A percentile compares a stretch with the other conserved stretches of the same genome.
These are phyloP conservation scores for Coemansia sp. DNA, from an alignment of 192 early-diverging fungal genomes.

Conservation along the genomic window DNA sequence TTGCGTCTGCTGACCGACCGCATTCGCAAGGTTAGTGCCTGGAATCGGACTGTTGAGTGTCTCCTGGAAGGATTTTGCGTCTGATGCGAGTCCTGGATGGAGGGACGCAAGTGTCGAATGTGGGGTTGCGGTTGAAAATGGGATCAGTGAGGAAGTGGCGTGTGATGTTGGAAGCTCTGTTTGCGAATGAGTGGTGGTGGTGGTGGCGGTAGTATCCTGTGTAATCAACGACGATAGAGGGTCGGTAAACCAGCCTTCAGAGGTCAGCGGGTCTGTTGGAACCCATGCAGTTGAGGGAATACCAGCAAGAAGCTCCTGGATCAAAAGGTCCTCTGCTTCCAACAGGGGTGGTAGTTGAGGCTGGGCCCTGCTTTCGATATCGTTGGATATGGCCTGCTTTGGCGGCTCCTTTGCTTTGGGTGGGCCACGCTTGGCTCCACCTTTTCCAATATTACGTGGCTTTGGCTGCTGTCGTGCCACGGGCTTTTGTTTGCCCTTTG, in stretches of 20 bases:
- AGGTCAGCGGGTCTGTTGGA: conserved; percentile 50
- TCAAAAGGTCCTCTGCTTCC: conserved; percentile 37
- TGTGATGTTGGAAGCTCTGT: neutral
- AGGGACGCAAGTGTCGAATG: neutral
- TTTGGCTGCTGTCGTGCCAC: conserved; percentile 4
- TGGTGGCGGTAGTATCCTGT: no score
- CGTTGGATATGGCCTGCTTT: neutral
- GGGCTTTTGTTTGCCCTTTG: conserved; percentile 6
- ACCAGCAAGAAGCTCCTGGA: conserved; percentile 51
- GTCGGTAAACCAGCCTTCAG: conserved; percentile 50
- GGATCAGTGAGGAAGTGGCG: neutral
- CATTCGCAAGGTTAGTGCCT: neutral
- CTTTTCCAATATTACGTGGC: conserved; percentile 2
- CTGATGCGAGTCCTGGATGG: neutral
- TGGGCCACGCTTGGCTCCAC: conserved; percentile 3
- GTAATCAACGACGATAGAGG: conserved; percentile 37
- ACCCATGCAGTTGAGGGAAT: conserved; percentile 48
- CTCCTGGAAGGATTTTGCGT: neutral
- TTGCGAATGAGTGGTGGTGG: conserved; percentile 5
- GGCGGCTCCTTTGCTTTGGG: neutral
- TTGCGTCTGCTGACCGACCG: neutral
- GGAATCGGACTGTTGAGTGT: neutral
- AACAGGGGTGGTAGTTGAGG: conserved; percentile 16
- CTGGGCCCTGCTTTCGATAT: conserved; percentile 2
- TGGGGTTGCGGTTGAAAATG: neutral